These are phyloP conservation scores for Mycena haematopus DNA, from an alignment of 768 basidiomycete species.

Conservation along the genomic window DNA sequence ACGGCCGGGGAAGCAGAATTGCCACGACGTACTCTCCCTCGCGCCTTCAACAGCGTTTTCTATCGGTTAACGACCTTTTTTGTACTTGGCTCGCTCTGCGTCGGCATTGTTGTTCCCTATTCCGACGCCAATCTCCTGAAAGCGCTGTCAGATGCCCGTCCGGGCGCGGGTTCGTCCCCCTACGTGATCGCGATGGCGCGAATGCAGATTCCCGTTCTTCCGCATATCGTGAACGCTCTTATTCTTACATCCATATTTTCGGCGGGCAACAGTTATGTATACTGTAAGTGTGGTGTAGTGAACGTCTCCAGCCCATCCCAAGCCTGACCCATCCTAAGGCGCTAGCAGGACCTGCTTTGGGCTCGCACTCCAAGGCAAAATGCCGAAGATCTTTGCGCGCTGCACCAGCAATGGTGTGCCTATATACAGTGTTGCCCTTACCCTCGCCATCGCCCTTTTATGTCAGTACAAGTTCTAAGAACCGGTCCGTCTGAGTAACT, in stretches of 20 bases:
- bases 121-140: conserved; percentile 62
- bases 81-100: conserved; percentile 70
- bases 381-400: conserved; percentile 56
- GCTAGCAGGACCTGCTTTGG: conserved; percentile 60
- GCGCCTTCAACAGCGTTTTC: conserved; percentile 78
- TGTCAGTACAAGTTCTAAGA: conserved; percentile 34
- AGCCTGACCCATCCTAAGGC: not conserved
- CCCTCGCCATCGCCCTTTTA: conserved; percentile 46
- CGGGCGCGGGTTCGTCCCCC: conserved; percentile 70
- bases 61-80: conserved; percentile 83
- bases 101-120: conserved; percentile 82
- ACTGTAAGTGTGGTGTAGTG: conserved; percentile 29
- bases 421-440: conserved; percentile 54
- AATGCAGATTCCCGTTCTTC: conserved; percentile 68
- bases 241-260: conserved; percentile 75
- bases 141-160: conserved; percentile 61
- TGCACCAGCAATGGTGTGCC: conserved; percentile 66
- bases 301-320: not conserved
- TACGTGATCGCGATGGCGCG: conserved; percentile 85
- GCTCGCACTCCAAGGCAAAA: conserved; percentile 66
- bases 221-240: conserved; percentile 75
- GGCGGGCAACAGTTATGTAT: conserved; percentile 74
- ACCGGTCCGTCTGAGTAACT: not conserved
- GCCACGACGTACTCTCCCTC: conserved; percentile 74
- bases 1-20: conserved; percentile 76